Percentiles rank a stretch among this genome's conserved stretches.
phyloP scores from a whole-genome alignment of 768 basidiomycete species.

The Lactarius quietus region DNA sequence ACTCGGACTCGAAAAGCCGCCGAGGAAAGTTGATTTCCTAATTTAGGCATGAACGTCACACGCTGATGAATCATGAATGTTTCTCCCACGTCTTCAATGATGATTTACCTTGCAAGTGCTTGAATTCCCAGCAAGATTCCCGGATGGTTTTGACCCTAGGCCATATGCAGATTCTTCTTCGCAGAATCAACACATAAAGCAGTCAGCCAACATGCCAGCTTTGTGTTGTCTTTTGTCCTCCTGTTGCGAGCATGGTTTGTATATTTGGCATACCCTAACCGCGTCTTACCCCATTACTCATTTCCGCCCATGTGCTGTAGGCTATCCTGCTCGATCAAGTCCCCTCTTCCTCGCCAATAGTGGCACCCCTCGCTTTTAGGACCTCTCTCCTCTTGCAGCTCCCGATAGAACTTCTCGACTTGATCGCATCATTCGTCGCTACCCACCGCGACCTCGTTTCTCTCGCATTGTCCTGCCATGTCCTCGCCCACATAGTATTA shows the following conservation, averaged over 20 bases:
- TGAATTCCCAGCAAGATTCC: neutral
- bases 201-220: neutral
- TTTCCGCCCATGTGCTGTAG: neutral
- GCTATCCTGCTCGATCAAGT: neutral
- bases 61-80: neutral
- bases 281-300: neutral
- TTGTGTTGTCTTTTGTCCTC: neutral
- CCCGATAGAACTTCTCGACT: conserved; percentile 16
- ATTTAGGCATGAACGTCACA: neutral
- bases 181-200: neutral
- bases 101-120: neutral
- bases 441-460: conserved; percentile 16
- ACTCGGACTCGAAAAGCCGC: too few relatives aligned
- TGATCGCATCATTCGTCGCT: conserved; percentile 11
- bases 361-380: neutral
- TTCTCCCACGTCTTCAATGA: neutral
- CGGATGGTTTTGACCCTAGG: neutral
- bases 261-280: neutral
- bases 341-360: neutral
- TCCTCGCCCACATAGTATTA: conserved; percentile 7
- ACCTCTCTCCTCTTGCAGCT: neutral
- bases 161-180: neutral
- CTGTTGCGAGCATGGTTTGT: neutral
- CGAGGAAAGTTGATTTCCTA: neutral
- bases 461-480: conserved; percentile 9